A percentile compares a stretch with the other conserved stretches of the same genome.
These are phyloP conservation scores for Leccinum fallax DNA, from an alignment of 1,284 basidiomycete species.

Conservation along the genomic window DNA sequence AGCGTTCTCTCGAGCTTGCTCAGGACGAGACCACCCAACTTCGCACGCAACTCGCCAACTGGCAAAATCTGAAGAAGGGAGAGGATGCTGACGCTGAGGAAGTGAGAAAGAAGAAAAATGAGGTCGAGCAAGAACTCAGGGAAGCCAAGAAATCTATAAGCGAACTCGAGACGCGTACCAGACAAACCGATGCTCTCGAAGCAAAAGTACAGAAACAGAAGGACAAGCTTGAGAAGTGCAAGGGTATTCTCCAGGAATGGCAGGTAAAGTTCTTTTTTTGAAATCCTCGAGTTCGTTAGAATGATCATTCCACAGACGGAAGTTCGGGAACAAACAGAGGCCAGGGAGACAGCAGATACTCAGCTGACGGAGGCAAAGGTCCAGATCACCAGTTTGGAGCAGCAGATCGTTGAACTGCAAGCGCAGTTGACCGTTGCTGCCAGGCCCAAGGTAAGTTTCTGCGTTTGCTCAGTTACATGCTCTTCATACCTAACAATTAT, in stretches of 20 bases:
- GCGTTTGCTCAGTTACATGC: background rate
- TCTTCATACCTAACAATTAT: background rate
- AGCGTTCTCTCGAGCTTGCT: conserved; percentile 56
- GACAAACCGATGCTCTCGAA: conserved; percentile 20
- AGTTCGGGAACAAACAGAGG: conserved; percentile 37
- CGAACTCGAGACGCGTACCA: conserved; percentile 39
- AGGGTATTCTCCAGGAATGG: conserved; percentile 43
- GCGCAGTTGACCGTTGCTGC: conserved; percentile 40
- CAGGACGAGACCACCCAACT: conserved; percentile 56
- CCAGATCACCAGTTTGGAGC: conserved; percentile 39
- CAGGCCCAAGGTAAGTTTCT: conserved; percentile 25
- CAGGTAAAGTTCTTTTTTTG: conserved; percentile 38
- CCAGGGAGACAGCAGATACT: conserved; percentile 34
- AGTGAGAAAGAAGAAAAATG: conserved; percentile 53
- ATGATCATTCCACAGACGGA: conserved; percentile 34
- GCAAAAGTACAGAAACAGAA: conserved; percentile 44
- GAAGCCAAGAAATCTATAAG: conserved; percentile 49
- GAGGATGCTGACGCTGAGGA: conserved; percentile 59
- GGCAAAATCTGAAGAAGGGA: conserved; percentile 65
- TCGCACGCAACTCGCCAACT: conserved; percentile 64
- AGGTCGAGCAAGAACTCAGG: conserved; percentile 57
- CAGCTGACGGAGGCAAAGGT: conserved; percentile 34
- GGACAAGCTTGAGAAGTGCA: conserved; percentile 47
- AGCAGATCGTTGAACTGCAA: conserved; percentile 47
- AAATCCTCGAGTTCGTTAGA: background rate